These are phyloP conservation scores for Hamigera avellanea DNA, from an alignment of 495 filamentous ascomycete genomes.

Conservation along the genomic window DNA sequence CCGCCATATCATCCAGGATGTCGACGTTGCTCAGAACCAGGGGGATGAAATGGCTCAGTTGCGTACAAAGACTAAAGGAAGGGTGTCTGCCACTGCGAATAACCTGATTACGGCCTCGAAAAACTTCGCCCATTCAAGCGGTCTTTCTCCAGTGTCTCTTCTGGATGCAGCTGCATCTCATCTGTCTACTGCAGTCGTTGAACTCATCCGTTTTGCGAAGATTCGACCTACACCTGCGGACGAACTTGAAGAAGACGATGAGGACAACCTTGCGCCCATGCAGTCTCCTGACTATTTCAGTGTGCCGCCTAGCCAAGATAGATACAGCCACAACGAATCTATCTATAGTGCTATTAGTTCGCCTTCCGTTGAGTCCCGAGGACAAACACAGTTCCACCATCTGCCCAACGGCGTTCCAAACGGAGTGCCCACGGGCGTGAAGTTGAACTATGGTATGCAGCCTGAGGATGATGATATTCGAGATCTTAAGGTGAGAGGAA, in stretches of 20 bases:
- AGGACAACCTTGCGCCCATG: slow-evolving; percentile 33
- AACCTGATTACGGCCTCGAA: slow-evolving; percentile 90
- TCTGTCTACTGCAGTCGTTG: slow-evolving; percentile 72
- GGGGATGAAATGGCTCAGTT: slow-evolving; percentile 28
- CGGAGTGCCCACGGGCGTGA: slow-evolving; percentile 12
- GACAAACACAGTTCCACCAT: slow-evolving; percentile 5
- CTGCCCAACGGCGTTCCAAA: slow-evolving; percentile 19
- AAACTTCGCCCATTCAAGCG: slow-evolving; percentile 69
- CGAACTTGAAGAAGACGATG: slow-evolving; percentile 67
- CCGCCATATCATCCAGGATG: slow-evolving; percentile 67
- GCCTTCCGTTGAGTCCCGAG: slow-evolving; percentile 23
- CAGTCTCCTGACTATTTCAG: slow-evolving; percentile 39
- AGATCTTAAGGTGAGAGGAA: slow-evolving; percentile 53
- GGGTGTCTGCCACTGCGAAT: slow-evolving; percentile 84
- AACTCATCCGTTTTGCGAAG: slow-evolving; percentile 72
- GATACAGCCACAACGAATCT: slow-evolving; percentile 37
- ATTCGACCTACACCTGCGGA: slow-evolving; percentile 62
- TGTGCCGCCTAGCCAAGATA: slow-evolving; percentile 31
- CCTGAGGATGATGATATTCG: slow-evolving; percentile 48
- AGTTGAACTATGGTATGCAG: slow-evolving; percentile 26
- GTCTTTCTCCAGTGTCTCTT: slow-evolving; percentile 87
- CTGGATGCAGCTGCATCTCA: slow-evolving; percentile 94
- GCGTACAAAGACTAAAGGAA: slow-evolving; percentile 56
- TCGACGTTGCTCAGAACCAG: slow-evolving; percentile 43
- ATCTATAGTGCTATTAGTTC: slow-evolving; percentile 43